Base-by-base conservation (phyloP, 768 basidiomycete genomes). In the Mycena chlorophos region DNA sequence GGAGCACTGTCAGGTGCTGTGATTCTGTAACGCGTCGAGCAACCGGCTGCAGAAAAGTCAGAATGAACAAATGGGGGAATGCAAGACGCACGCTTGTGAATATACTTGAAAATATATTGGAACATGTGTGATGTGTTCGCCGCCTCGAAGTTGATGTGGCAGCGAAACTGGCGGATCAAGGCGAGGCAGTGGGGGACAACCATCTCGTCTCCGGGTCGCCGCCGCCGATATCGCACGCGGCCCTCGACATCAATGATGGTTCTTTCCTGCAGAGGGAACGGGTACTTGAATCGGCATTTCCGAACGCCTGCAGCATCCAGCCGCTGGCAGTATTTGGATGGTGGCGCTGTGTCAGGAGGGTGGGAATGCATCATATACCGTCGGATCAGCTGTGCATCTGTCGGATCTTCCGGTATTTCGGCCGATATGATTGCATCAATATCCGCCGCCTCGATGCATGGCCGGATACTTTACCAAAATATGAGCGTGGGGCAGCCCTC, bases 401-500 rank as follows among this genome's bases (percentile, higher is more conserved):
- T 53, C 2, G 60, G 56, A 43, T 71, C 56, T 1, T 28, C 16
- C 2, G 75, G 74, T 12, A 75, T 63, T 52, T 74, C 68, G 2
- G 75, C 73, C 22, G 68, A 70, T 12, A 76, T 60, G 6, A 73
- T 54, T 14, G 27, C 4, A 46, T 76, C 72, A 52, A 76, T 72
- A 26, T 68, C 65, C 2, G 38, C 42, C 5, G 68, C 59, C 4
- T 38, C 42, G 2, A 61, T 40, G 49, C 68, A 72, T 12, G 66
- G 60, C 12, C 29, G 22, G 20, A 48, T 58, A 73, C 49, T 71
- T 73, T 55, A 75, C 42, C 20, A 79, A 58, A 40, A 76, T 73
- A 54, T 78, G 77, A 0, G 69, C 68, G 58, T 79, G 76, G 0
- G 75, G 76, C 0, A 77, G 58, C 0, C 77, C 74, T 0, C 70